Conservation (phyloP, 108 stramenopile genomes). For the Skeletonema marinoi region DNA sequence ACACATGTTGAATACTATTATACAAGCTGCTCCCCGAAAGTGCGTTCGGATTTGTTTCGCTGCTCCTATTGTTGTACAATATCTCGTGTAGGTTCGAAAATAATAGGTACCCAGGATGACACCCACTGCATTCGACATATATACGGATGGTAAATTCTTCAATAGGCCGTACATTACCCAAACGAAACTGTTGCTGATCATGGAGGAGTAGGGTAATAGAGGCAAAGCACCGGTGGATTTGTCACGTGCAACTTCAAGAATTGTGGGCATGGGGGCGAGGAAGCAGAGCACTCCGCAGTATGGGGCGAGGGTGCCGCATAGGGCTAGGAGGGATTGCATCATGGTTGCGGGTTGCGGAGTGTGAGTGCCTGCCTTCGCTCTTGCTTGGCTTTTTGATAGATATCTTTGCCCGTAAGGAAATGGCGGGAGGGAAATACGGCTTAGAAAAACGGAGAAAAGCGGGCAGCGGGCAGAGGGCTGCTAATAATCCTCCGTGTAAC, state of each 20-base stretch:
- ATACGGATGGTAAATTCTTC: constrained; percentile 18
- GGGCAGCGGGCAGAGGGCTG: too few species aligned
- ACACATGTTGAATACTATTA: constrained; percentile 26
- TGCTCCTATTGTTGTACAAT: constrained; percentile 12
- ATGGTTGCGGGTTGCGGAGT: neutral
- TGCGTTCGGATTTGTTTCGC: constrained; percentile 31
- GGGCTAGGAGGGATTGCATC: constrained; percentile 11
- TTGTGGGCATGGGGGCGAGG: constrained; percentile 62
- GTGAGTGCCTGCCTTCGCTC: too few species aligned
- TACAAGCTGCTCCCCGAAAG: constrained; percentile 10
- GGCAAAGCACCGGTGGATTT: constrained; percentile 66
- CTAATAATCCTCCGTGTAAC: too few species aligned
- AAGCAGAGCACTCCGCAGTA: constrained; percentile 18
- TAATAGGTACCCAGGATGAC: constrained; percentile 30
- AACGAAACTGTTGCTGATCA: constrained; percentile 44
- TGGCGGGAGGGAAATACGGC: too few species aligned
- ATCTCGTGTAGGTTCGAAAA: constrained; percentile 15
- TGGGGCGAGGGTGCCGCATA: constrained; percentile 26
- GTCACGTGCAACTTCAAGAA: constrained; percentile 54
- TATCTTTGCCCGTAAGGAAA: too few species aligned
- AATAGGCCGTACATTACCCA: constrained; percentile 49
- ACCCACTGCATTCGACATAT: constrained; percentile 22
- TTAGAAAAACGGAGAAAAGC: too few species aligned
- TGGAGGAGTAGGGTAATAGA: constrained; percentile 32
- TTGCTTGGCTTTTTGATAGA: too few species aligned